phyloP scores from a whole-genome alignment of 306 rosid species.

The Inga oerstediana region DNA sequence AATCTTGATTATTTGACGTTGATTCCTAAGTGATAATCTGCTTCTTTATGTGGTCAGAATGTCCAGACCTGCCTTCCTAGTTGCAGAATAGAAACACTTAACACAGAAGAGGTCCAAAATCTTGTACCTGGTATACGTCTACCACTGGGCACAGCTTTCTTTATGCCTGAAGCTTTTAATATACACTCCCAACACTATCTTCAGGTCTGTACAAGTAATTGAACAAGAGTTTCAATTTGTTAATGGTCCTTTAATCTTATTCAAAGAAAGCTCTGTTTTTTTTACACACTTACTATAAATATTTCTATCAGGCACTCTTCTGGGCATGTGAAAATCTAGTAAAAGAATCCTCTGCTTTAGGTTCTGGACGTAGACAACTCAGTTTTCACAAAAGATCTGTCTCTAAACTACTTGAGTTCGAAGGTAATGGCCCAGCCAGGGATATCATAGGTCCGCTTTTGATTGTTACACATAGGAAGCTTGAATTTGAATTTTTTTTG shows the following conservation, averaged over 20 bases:
- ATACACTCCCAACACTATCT: slow-evolving; percentile 72
- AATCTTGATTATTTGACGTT: slow-evolving; percentile 24
- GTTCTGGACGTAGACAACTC: slow-evolving; percentile 56
- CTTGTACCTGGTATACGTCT: slow-evolving; percentile 60
- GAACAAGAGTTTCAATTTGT: neutral
- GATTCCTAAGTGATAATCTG: slow-evolving; percentile 21
- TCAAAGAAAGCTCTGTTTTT: neutral
- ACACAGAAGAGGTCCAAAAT: slow-evolving; percentile 53
- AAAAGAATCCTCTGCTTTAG: slow-evolving; percentile 46
- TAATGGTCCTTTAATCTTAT: neutral
- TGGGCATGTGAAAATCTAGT: slow-evolving; percentile 67
- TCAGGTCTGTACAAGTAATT: slow-evolving; percentile 54
- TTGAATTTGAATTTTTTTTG: neutral
- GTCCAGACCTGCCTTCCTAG: slow-evolving; percentile 71
- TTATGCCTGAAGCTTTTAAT: slow-evolving; percentile 89
- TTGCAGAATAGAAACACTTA: slow-evolving; percentile 74
- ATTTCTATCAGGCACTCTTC: slow-evolving; percentile 68
- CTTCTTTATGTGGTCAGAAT: slow-evolving; percentile 59
- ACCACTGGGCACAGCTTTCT: slow-evolving; percentile 69
- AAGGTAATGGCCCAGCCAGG: slow-evolving; percentile 52
- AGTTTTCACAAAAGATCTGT: slow-evolving; percentile 58
- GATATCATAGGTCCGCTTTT: neutral
- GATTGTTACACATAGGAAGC: slow-evolving; percentile 12
- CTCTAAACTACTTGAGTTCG: slow-evolving; percentile 62
- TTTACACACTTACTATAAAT: slow-evolving; percentile 13